Conservation (phyloP, 2,329 filamentous ascomycete genomes). For the Teratosphaeria nubilosa region DNA sequence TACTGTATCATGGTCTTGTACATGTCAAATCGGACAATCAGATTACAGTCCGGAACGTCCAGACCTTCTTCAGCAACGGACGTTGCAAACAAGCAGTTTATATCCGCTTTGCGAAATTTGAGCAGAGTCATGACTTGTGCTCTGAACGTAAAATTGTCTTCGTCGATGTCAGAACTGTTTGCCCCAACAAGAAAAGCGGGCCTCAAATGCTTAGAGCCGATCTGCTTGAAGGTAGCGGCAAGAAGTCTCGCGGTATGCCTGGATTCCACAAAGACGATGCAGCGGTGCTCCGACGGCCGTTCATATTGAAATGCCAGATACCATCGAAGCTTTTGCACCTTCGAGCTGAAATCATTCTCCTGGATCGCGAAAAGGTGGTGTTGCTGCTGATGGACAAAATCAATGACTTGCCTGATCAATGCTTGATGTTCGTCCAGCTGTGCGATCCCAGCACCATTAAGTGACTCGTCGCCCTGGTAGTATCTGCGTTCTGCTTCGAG, state of each 20-base stretch:
- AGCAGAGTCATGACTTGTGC: conserved; percentile 65
- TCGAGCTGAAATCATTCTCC: conserved; percentile 52
- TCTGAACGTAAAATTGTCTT: conserved; percentile 56
- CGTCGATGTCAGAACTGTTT: conserved; percentile 28
- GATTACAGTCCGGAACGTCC: conserved; percentile 56
- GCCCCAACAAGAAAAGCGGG: conserved; percentile 57
- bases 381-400: conserved; percentile 21
- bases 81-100: conserved; percentile 55
- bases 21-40: conserved; percentile 71
- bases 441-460: conserved; percentile 11
- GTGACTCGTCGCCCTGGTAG: conserved; percentile 17
- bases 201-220: conserved; percentile 50
- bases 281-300: conserved; percentile 48
- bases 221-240: conserved; percentile 51
- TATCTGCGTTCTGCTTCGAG: conserved; percentile 20
- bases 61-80: conserved; percentile 57
- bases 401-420: conserved; percentile 49
- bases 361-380: conserved; percentile 2
- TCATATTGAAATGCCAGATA: conserved; percentile 56
- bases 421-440: conserved; percentile 44
- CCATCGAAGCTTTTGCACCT: conserved; percentile 54
- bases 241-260: conserved; percentile 69
- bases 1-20: conserved; percentile 89
- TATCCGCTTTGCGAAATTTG: conserved; percentile 48
- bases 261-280: conserved; percentile 80